Evolutionary conservation across 2,329 filamentous ascomycete genomes (phyloP), one percentile per base, ranked within the genome.

Genomic region (Penicillium sp.): DNA sequence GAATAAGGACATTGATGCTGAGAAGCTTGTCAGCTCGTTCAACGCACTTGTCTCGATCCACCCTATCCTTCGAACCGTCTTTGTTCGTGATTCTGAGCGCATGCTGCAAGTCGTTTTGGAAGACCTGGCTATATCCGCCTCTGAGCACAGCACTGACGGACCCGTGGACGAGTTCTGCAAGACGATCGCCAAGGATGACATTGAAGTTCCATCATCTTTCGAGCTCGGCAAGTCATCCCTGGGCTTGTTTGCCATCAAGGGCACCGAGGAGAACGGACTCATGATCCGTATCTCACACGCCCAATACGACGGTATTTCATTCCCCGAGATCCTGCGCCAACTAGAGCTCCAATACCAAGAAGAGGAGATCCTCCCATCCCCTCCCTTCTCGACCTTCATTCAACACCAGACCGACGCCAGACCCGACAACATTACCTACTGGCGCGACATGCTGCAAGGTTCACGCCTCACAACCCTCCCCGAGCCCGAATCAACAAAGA

Each of bases 261-360:
- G 46, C 6, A 11, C 32, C n/a, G 43, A 49, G n/a, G 32, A 55
- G 16, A 55, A 39, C 2, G 52, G 32, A 3, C 31, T 55, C 18
- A 57, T 58, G 46, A 55, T 58, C 22, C 49, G 52, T 18, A 49
- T 58, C 7, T 58, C 56, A 4, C 56, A 58, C 29, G 56, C 56
- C 7, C 56, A 55, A 47, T 58, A 58, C 21, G 56, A 58, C 43
- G 56, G 56, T 34, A 52, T 58, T 1, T 58, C 56, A 6, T 52
- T 58, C 39, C 56, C 56, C 44, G 47, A 45, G 31, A 16, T 57
- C 6, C 47, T 54, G n/a, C 51, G 47, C n/a, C 47, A 57, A 14
- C 40, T 54, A 13, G 55, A 54, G 11, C n/a, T 54, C 14, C 31
- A 22, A 32, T 57, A 54, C 27, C 11, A 51, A 31, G n/a, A 42